Evolutionary conservation across 345 rosid genomes (phyloP).

Genomic region (Tarenaya hassleriana): DNA sequence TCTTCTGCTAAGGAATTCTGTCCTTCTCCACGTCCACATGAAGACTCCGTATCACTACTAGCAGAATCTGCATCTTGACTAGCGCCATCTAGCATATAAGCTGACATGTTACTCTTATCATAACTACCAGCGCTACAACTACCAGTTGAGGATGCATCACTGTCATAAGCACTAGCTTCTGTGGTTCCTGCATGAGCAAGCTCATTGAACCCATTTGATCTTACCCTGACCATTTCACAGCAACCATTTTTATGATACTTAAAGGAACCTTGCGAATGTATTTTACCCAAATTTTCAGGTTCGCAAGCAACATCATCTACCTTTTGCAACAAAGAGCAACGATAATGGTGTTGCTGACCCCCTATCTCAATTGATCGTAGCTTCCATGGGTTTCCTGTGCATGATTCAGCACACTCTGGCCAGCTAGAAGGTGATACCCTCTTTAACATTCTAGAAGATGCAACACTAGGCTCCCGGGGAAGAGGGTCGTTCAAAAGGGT

Average conservation of each 20-base stretch:
- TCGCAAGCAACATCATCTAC: slow-evolving; percentile 43
- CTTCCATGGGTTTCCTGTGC: slow-evolving; percentile 30
- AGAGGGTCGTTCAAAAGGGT: slow-evolving; percentile 19
- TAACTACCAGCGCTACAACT: slow-evolving; percentile 50
- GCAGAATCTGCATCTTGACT: slow-evolving; percentile 30
- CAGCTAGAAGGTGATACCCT: slow-evolving; percentile 33
- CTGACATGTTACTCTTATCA: slow-evolving; percentile 20
- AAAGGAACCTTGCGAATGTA: slow-evolving; percentile 28
- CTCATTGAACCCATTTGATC: slow-evolving; percentile 26
- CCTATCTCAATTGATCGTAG: slow-evolving; percentile 25
- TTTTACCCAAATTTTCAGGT: slow-evolving; percentile 23
- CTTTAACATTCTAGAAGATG: slow-evolving; percentile 36
- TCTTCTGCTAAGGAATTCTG: slow-evolving; percentile 28
- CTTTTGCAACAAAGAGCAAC: slow-evolving; percentile 26
- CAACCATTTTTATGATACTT: slow-evolving; percentile 25
- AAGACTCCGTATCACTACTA: slow-evolving; percentile 49
- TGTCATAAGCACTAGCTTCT: slow-evolving; percentile 34
- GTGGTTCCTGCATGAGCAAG: slow-evolving; percentile 26
- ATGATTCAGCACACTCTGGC: slow-evolving; percentile 32
- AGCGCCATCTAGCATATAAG: slow-evolving; percentile 25
- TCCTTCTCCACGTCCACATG: slow-evolving; percentile 18
- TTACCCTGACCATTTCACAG: slow-evolving; percentile 39
- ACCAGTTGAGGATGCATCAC: slow-evolving; percentile 52
- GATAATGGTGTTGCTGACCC: slow-evolving; percentile 19
- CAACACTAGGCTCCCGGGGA: slow-evolving; percentile 31